Evolutionary conservation across 2,329 filamentous ascomycete genomes (phyloP), one percentile per base, ranked within the genome.

Genomic region (Diplodia corticola): DNA sequence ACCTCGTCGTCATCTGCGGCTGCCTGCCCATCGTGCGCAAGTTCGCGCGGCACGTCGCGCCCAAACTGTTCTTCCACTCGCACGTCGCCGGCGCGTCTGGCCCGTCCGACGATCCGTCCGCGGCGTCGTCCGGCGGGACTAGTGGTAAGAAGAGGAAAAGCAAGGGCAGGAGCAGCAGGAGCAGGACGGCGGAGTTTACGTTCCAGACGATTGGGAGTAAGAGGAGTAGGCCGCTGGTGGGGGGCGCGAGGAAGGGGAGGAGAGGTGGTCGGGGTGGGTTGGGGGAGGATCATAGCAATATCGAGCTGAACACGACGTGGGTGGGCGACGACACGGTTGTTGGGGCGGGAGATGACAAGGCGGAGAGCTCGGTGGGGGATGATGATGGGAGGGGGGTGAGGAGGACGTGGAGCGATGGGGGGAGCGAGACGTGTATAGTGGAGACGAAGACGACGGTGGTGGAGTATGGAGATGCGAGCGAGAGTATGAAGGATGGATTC

Each of bases 1-100:
- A 81, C 46, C 72, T 81, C 0, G 75, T 80, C 60, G 73, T 81
- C 30, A 77, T 80, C 13, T 81, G 79, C 69, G 78, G 77, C 22
- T 78, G 77, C 24, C 73, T 80, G 37, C 78, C 79, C 0, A 80
- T 79, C 0, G 68, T 81, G 0, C 75, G 77, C 28, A 77, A 77
- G 20, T 81, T 81, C 73, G 73, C 80, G 67, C 72, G 72, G 2
- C 76, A 79, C 63, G 70, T 80, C 12, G 74, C 77, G 0, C 78
- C 78, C 1, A 22, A 20, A 15, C 46, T 50, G 9, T 63, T 63
- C 15, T 44, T n/a, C 40, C 20, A 44, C 30, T 13, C 30, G 30
- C 12, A 1, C 30, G 30, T 7, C 37, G 37, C 13, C 40, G 17
- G 17, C 40, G 12, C 35, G 35, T n/a, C 40, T 2, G n/a, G 1